A percentile compares a stretch with the other conserved stretches of the same genome.
Conservation (phyloP, 805 yeast genomes). For the Kuraishia piskuri region DNA sequence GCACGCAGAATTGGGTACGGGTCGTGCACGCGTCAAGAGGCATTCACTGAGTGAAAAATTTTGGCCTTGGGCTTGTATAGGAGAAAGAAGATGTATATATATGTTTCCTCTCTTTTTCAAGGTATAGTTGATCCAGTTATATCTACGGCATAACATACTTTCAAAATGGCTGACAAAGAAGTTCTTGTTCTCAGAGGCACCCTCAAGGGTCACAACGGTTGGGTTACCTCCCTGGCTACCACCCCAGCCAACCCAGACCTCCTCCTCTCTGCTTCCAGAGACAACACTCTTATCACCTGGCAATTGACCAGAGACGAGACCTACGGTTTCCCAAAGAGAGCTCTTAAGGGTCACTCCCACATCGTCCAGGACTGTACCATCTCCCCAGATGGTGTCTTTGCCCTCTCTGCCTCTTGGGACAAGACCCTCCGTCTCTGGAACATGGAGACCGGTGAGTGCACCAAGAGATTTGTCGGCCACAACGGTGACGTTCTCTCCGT, state of each 20-base stretch:
- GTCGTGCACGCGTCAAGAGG: background rate
- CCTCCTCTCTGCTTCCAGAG: conserved; percentile 97
- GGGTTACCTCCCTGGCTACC: conserved; percentile 99
- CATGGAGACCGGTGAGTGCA: conserved; percentile 85
- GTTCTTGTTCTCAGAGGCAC: conserved; percentile 99
- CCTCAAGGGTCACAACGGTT: conserved; percentile 93
- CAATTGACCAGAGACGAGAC: conserved; percentile 91
- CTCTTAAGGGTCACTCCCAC: conserved; percentile 98
- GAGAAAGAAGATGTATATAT: background rate
- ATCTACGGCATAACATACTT: background rate
- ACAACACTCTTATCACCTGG: conserved; percentile 98
- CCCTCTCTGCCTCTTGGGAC: conserved; percentile 99
- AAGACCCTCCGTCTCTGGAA: conserved; percentile 99
- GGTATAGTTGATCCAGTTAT: background rate
- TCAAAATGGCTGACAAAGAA: conserved; percentile 42
- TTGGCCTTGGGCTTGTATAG: background rate
- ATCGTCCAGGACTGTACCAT: conserved; percentile 96
- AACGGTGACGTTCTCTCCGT: conserved; percentile 94
- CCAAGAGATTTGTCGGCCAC: conserved; percentile 97
- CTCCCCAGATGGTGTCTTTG: conserved; percentile 96
- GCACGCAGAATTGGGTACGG: background rate
- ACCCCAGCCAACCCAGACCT: conserved; percentile 97
- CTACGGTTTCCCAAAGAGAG: conserved; percentile 97
- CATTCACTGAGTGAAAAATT: conserved; percentile 1
- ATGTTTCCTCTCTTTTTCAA: background rate